Conservation (phyloP, 805 yeast species). For the Deakozyma indianensis region DNA sequence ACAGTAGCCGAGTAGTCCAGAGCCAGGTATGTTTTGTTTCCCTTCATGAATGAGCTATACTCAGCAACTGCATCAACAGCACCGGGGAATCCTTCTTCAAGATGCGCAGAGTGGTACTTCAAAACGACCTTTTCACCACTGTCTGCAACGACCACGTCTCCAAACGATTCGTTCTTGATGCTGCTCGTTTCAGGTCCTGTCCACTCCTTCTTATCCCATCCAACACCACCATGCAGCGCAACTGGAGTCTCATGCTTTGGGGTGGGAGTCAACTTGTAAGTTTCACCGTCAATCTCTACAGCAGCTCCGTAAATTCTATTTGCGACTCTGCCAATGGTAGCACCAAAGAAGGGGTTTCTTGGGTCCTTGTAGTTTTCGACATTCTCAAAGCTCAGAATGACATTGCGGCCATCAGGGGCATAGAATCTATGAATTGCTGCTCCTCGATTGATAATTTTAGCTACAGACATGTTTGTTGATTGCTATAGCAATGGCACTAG, state of each 20-base stretch:
- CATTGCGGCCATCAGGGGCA: constrained; percentile 12
- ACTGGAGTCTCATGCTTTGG: constrained; percentile 12
- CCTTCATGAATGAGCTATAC: constrained; percentile 28
- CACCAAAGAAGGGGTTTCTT: constrained; percentile 41
- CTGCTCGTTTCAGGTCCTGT: constrained; percentile 29
- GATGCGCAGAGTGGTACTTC: constrained; percentile 29
- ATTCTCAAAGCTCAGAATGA: constrained; percentile 10
- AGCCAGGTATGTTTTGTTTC: constrained; percentile 24
- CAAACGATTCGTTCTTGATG: background rate
- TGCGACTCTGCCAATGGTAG: constrained; percentile 53
- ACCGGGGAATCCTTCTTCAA: constrained; percentile 49
- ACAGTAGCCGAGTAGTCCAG: constrained; percentile 34
- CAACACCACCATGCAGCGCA: constrained; percentile 40
- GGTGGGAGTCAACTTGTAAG: constrained; percentile 13
- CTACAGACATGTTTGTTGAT: background rate
- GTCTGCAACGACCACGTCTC: constrained; percentile 21
- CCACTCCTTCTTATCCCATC: constrained; percentile 34
- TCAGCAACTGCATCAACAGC: constrained; percentile 31
- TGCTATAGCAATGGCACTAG: no score
- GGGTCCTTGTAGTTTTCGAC: constrained; percentile 13
- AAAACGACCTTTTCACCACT: constrained; percentile 21
- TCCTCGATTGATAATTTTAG: constrained; percentile 6
- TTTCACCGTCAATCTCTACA: constrained; percentile 27
- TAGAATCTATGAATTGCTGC: constrained; percentile 14
- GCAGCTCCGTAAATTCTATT: constrained; percentile 38